phyloP scores from a whole-genome alignment of 768 basidiomycete species.

The Tylopilus balloui region DNA sequence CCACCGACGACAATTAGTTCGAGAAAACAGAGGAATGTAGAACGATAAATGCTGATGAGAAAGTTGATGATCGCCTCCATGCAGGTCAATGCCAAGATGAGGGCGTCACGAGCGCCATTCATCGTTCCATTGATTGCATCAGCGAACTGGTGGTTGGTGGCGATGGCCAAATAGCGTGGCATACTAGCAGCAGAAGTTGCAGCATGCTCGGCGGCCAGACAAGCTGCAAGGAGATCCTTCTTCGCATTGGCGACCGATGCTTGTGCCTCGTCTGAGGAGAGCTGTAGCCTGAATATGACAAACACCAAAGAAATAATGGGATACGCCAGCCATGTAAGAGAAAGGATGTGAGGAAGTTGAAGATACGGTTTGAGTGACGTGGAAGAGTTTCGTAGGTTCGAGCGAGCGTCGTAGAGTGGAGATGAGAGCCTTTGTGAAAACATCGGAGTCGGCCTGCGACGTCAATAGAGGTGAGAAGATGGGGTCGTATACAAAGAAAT shows the following conservation, averaged over 20 bases:
- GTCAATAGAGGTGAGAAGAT: constrained; percentile 13
- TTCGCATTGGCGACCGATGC: constrained; percentile 67
- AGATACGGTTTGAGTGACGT: constrained; percentile 74
- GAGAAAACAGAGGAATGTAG: constrained; percentile 89
- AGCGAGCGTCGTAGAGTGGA: constrained; percentile 54
- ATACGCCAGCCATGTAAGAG: constrained; percentile 87
- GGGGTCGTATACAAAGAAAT: constrained; percentile 13
- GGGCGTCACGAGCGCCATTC: constrained; percentile 66
- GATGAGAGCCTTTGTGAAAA: constrained; percentile 40
- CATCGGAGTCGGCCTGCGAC: constrained; percentile 40
- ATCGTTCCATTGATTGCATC: constrained; percentile 77
- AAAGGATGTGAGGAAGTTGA: constrained; percentile 74
- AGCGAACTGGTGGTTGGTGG: constrained; percentile 75
- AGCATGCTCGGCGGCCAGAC: constrained; percentile 78
- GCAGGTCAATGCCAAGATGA: constrained; percentile 70
- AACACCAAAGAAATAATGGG: constrained; percentile 87
- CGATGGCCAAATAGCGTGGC: constrained; percentile 83
- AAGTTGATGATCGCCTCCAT: constrained; percentile 91
- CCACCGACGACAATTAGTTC: constrained; percentile 84
- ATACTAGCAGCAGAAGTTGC: constrained; percentile 79
- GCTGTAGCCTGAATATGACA: constrained; percentile 75
- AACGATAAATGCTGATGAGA: constrained; percentile 87
- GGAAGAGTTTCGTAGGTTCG: constrained; percentile 25
- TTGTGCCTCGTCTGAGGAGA: constrained; percentile 68
- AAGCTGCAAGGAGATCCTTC: constrained; percentile 72